These are phyloP conservation scores for Protomyces macrosporus DNA, from an alignment of 1,139 yeast species.

Conservation along the genomic window DNA sequence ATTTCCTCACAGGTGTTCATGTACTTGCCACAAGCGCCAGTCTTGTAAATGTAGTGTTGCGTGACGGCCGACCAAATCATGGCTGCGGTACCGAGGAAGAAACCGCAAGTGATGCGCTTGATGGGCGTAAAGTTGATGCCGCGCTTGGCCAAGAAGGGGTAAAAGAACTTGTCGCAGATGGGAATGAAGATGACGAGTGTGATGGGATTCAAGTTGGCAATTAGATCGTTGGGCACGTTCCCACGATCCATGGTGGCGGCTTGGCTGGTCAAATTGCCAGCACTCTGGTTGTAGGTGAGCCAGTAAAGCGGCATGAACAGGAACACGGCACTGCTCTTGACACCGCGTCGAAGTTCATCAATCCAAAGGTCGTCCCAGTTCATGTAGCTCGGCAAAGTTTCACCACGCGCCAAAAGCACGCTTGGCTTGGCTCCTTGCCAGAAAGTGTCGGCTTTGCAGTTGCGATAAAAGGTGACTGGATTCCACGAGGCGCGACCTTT, in stretches of 20 bases:
- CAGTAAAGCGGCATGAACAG: constrained; percentile 59
- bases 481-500: constrained; percentile 42
- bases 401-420: not conserved
- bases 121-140: constrained; percentile 49
- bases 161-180: constrained; percentile 49
- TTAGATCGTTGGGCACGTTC: constrained; percentile 61
- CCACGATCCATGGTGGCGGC: constrained; percentile 62
- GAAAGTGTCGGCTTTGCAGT: constrained; percentile 54
- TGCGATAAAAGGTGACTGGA: constrained; percentile 48
- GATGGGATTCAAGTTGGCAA: constrained; percentile 59
- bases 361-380: constrained; percentile 57
- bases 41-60: constrained; percentile 57
- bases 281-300: constrained; percentile 65
- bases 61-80: constrained; percentile 78
- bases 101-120: constrained; percentile 69
- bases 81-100: constrained; percentile 62
- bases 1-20: constrained; percentile 42
- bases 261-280: constrained; percentile 58
- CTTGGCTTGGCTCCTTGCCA: constrained; percentile 39
- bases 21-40: constrained; percentile 70
- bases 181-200: constrained; percentile 61
- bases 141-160: constrained; percentile 52
- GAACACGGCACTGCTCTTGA: constrained; percentile 61
- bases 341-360: constrained; percentile 56
- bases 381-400: not conserved